These are phyloP conservation scores for Euclidium syriacum DNA, from an alignment of 345 rosid genomes.

Conservation along the genomic window DNA sequence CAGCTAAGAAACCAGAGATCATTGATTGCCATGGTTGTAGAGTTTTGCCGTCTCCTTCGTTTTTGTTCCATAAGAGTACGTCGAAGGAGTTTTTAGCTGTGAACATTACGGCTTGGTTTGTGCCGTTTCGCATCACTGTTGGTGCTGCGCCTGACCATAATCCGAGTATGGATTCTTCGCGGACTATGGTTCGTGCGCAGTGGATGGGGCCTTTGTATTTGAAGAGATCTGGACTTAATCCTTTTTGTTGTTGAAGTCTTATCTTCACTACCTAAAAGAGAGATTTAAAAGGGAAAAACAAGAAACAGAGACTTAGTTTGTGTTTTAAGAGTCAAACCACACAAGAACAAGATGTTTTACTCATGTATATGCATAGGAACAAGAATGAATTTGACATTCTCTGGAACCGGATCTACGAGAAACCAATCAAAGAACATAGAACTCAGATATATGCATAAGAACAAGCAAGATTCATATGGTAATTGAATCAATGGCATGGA, in stretches of 20 bases:
- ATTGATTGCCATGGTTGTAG: constrained; percentile 94
- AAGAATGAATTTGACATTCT: too few relatives aligned
- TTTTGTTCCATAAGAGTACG: constrained; percentile 77
- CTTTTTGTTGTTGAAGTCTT: constrained; percentile 91
- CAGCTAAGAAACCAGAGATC: constrained; percentile 95
- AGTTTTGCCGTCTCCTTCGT: constrained; percentile 84
- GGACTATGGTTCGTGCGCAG: constrained; percentile 60
- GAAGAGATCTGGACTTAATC: constrained; percentile 65
- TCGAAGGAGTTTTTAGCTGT: constrained; percentile 87
- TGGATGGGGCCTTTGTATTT: constrained; percentile 94
- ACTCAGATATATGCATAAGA: too few relatives aligned
- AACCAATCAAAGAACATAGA: constrained; percentile 13
- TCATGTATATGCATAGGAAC: too few relatives aligned
- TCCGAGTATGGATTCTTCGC: constrained; percentile 76
- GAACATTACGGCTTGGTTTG: constrained; percentile 97
- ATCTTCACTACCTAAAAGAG: constrained; percentile 96
- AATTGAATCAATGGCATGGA: too few relatives aligned
- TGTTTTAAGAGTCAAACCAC: too few relatives aligned
- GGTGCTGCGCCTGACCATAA: constrained; percentile 98
- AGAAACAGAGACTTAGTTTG: too few relatives aligned
- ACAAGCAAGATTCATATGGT: too few relatives aligned
- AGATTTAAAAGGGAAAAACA: too few relatives aligned
- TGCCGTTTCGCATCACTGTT: constrained; percentile 94
- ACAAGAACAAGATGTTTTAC: too few relatives aligned
- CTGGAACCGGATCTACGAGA: too few relatives aligned